Base-by-base conservation (phyloP, 2,329 filamentous ascomycete genomes). In the Escovopsis sp. region DNA sequence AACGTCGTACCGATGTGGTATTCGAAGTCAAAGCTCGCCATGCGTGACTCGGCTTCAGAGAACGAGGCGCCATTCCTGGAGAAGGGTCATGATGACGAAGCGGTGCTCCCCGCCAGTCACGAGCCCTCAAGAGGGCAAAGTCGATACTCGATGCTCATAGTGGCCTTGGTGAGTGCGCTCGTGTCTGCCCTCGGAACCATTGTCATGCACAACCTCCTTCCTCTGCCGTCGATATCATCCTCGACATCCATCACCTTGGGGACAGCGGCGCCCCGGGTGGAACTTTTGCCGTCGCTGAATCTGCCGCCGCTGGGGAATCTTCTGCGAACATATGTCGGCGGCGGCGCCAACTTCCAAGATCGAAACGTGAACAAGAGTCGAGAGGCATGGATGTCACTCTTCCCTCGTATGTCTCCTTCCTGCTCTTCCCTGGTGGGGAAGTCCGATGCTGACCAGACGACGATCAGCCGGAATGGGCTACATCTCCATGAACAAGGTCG, bases 351-450 rank as follows among this genome's bases (percentile, higher is more conserved):
- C 28, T 40, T 15, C 32, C 33, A 26, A 18, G 32, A 34, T 26
- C 10, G n/a, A 23, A 30, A 40, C 19, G 18, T 40, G 30, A 40
- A 35, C 26, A 32, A 28, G 10, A 40, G 39, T 30, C 39, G 39
- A 6, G 39, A 40, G 19, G 39, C 39, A n/a, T 40, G 39, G 39
- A 40, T 40, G 39, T 40, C 39, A 10, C 33, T 40, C 12, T 40
- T 40, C 26, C 39, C 39, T 26, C 39, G 39, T 40, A 40, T n/a
- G 39, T 6, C 23, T 26, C 26, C 12, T 8, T 38, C 11, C 28
- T 32, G 8, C 28, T 32, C 28, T 32, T 5, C 11, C 15, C 15
- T 15, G 15, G 15, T 15, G 15, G 15, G 15, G 15, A 15, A 15
- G 15, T 36, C 18, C 34, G 8, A 36, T 3, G n/a, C 12, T 9